Evolutionary conservation across 345 rosid species (phyloP), one percentile per base, ranked within the genome.

Genomic region (Rhodamnia argentea): DNA sequence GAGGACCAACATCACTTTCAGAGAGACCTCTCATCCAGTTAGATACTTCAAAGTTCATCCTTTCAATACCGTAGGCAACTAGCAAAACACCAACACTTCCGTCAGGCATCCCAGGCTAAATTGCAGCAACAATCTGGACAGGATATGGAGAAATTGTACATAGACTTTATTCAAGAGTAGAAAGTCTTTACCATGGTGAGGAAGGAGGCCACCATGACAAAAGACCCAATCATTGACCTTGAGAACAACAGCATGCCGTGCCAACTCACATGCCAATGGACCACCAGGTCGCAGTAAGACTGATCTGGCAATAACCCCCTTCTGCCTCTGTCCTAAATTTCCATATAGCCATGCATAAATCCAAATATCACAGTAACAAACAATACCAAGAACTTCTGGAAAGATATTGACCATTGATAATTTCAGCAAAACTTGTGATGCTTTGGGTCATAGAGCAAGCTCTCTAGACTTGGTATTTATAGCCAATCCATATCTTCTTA

Each of bases 271-370:
- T 12, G 98, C 98, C 88, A 97, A 85, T 18, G 91, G 95, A 89
- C 98, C 98, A 15, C 99, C 98, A 7, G 97, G 98, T 88, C 95
- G 93, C 83, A 96, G 89, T 84, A 97, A 93, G 29, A 91, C 87
- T 55, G 99, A 95, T 89, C 98, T 94, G 85, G 98, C 94, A 87
- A 95, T 91, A 85, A 95, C 94, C 84, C 98, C 98, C 94, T 94
- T 96, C 89, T 97, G 99, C 92, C 95, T 95, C 99, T 97, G 99
- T 93, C 95, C 99, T 97, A 94, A 93, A 92, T 89, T 86, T 89
- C 86, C 76, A 70, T 70, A 83, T 32, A 52, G 20, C 70, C 55
- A 62, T 82, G 85, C 60, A 74, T n/a, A 86, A 82, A 59, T 44
- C 44, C 62, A 53, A 52, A 51, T 51, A 53, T 44, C 81, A 53